phyloP scores from a whole-genome alignment of 106 monocot genomes.

The Vanilla planifolia region DNA sequence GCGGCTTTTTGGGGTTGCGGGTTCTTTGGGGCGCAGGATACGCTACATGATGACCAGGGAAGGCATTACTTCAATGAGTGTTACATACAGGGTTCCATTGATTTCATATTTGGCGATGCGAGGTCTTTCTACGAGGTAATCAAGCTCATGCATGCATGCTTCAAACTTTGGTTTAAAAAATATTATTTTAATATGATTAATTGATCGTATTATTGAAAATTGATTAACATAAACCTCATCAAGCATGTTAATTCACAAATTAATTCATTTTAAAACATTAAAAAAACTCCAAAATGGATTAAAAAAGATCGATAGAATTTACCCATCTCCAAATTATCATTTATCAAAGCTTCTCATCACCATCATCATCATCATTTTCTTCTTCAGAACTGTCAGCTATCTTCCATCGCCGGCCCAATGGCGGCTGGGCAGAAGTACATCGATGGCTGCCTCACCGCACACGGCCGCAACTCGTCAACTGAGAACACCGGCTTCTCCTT shows the following conservation, averaged over 20 bases:
- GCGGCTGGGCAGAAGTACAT: conserved; percentile 37
- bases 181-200: too few species aligned
- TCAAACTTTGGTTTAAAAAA: too few species aligned
- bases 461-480: conserved; percentile 31
- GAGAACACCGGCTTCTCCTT: conserved; percentile 80
- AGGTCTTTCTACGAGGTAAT: conserved; percentile 84
- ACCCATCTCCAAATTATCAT: too few species aligned
- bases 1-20: conserved; percentile 95
- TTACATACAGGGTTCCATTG: conserved; percentile 88
- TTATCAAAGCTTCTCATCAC: too few species aligned
- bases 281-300: too few species aligned
- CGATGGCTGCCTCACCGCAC: conserved; percentile 68
- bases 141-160: too few species aligned
- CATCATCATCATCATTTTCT: too few species aligned
- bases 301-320: too few species aligned
- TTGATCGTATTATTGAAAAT: too few species aligned
- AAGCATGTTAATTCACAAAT: too few species aligned
- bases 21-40: conserved; percentile 88
- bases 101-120: conserved; percentile 91
- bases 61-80: conserved; percentile 92
- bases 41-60: conserved; percentile 82
- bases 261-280: too few species aligned
- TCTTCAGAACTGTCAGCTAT: conserved; percentile 63
- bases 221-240: too few species aligned
- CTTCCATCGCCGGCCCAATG: conserved; percentile 64